Evolutionary conservation across 768 basidiomycete species (phyloP).

Genomic region (Serendipita sp.): DNA sequence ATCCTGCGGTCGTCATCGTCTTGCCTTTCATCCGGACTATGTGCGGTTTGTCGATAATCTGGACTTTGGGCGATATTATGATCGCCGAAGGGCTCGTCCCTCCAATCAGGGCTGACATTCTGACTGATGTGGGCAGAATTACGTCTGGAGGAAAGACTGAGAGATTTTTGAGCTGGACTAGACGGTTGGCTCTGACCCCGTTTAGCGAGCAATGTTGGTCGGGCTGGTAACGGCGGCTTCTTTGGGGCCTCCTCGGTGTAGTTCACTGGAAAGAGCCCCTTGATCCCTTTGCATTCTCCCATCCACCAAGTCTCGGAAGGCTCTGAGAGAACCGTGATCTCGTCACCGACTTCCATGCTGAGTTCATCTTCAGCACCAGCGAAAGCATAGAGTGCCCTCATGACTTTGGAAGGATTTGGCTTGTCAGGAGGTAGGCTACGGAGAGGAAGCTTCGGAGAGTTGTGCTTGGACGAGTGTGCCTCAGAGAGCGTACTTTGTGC

Average conservation of each 20-base stretch:
- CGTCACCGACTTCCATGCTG: constrained; percentile 53
- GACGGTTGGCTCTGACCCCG: background rate
- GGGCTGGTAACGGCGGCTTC: constrained; percentile 20
- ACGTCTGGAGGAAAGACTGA: constrained; percentile 18
- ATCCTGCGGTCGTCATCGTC: constrained; percentile 25
- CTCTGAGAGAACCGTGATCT: constrained; percentile 61
- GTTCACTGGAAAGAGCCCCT: constrained; percentile 67
- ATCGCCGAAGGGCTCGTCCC: constrained; percentile 33
- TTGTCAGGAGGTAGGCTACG: constrained; percentile 13
- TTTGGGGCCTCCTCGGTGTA: constrained; percentile 38
- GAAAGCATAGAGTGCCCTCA: constrained; percentile 64
- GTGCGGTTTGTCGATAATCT: constrained; percentile 27
- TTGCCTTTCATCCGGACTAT: constrained; percentile 26
- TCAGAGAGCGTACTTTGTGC: constrained; percentile 5
- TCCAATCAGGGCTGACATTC: constrained; percentile 21
- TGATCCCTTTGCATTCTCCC: constrained; percentile 53
- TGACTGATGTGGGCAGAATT: constrained; percentile 16
- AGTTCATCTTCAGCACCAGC: constrained; percentile 62
- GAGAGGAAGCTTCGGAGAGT: constrained; percentile 10
- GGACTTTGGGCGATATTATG: constrained; percentile 28
- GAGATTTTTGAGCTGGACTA: constrained; percentile 7
- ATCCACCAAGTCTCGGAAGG: constrained; percentile 87
- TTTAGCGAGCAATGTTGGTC: constrained; percentile 13
- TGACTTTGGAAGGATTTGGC: constrained; percentile 21
- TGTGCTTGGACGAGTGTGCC: constrained; percentile 6